Base-by-base conservation (phyloP, 2,329 filamentous ascomycete genomes). In the Aspergillus sergii region DNA sequence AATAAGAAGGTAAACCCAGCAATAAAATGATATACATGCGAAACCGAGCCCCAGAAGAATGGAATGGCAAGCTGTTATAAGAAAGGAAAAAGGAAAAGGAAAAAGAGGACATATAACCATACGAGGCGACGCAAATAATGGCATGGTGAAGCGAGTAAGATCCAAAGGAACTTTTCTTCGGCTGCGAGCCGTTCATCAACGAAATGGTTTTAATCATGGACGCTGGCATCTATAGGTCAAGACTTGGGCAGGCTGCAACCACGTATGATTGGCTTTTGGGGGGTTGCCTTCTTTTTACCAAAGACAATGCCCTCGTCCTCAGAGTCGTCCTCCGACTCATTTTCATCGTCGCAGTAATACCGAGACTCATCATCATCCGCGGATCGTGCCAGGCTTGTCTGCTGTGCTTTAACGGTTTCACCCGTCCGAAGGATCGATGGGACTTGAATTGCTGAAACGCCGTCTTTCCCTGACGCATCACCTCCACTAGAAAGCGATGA, bases 401-500 rank as follows among this genome's bases (percentile, higher is more conserved):
- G 66, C 59, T 63, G 66, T 9, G 75, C 74, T 62, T 78, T 81
- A 60, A 80, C 76, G 3, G 79, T 81, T 59, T 81, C 79, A 12
- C 76, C 77, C 0, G 78, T 80, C 36, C 78, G 78, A 58, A 80
- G 74, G 21, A 80, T 76, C 1, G 77, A 76, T 16, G 77, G 77
- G 12, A 80, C 71, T 43, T 70, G 65, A 11, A 62, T 61, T 10
- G 66, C 64, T 11, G 66, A 21, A 11, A 73, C 75, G 39, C 68
- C 57, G 2, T 77, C 73, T 48, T 72, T 72, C 11, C 75, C 71
- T 57, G 69, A 69, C 32, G 69, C 66, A 14, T 70, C 68, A 0
- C 75, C 74, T 59, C 81, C 79, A 9, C 75, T 77, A 12, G 80
- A 82, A 30, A 81, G 74, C 26, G 81, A 82, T 0, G 81, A 82